Evolutionary conservation across 164 flowering plant genomes (phyloP), one percentile per base, ranked within the genome.

Genomic region (Aristolochia contorta): DNA sequence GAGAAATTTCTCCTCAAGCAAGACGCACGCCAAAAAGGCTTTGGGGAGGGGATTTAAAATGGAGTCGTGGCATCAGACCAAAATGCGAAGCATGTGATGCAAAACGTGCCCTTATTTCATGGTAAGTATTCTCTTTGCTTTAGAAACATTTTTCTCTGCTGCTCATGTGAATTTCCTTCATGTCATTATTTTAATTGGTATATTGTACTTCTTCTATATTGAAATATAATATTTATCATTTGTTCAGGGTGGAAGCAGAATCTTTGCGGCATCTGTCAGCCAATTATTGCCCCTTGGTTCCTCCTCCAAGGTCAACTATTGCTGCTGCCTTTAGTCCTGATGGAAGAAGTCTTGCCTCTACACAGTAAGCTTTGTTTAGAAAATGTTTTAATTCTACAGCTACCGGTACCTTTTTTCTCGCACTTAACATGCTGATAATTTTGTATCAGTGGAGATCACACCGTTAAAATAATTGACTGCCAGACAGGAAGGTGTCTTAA

Each of bases 271-370:
- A 87, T 82, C 67, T 93, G 45, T 82, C 94, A 27, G 87, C 97
- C 37, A 82, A 81, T 46, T 93, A 93, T 71, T 93, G 96, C 52
- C 85, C 92, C 9, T 55, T 90, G 60, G 46, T 74, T 30, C 98
- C 98, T 58, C 92, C 97, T 65, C 98, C 98, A 25, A 82, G 98
- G 82, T 93, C 98, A 18, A 93, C 98, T 51, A 93, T 93, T 63
- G 98, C 98, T 19, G 96, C 98, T 30, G 96, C 98, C 25, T 93
- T 93, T 60, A 88, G 97, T 71, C 84, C 92, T 33, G 97, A 93
- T 79, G 97, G 98, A 47, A 84, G 66, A 74, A 81, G 78, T 13
- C 90, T 93, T 57, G 98, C 98, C 60, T 93, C 98, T 61, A 93
- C 98, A 10, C 98, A 93, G 98, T 92, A 69, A 78, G 88, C 75